These are phyloP conservation scores for Akebia trifoliata DNA, from an alignment of 164 flowering plant genomes.

Conservation along the genomic window DNA sequence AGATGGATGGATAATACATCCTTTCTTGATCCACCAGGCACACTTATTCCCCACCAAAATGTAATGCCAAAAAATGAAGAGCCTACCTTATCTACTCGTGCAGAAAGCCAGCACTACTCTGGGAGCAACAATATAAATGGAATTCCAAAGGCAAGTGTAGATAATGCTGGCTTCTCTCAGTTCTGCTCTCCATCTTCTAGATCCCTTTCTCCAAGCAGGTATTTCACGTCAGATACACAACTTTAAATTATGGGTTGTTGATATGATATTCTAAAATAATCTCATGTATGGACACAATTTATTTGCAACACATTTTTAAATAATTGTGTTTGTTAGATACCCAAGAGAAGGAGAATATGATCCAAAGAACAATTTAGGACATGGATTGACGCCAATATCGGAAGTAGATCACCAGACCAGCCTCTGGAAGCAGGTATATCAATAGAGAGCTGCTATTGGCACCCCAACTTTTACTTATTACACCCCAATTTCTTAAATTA, in stretches of 20 bases:
- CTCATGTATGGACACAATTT: background rate
- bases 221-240: constrained; percentile 4
- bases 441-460: no score
- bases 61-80: constrained; percentile 18
- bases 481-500: no score
- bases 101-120: constrained; percentile 28
- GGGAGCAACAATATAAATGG: constrained; percentile 43
- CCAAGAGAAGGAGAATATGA: constrained; percentile 52
- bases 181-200: constrained; percentile 54
- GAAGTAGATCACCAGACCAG: constrained; percentile 42
- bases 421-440: constrained; percentile 75
- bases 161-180: constrained; percentile 43
- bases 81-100: constrained; percentile 21
- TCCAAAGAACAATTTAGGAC: constrained; percentile 36
- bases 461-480: no score
- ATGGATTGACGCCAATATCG: constrained; percentile 52
- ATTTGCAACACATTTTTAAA: background rate
- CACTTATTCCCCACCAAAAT: constrained; percentile 30
- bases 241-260: background rate
- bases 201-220: constrained; percentile 62
- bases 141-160: constrained; percentile 31
- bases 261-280: background rate
- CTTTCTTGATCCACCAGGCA: constrained; percentile 26
- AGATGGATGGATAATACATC: constrained; percentile 24
- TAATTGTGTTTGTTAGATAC: constrained; percentile 34